These are phyloP conservation scores for Articulospora tetracladia DNA, from an alignment of 495 filamentous ascomycete species.

Conservation along the genomic window DNA sequence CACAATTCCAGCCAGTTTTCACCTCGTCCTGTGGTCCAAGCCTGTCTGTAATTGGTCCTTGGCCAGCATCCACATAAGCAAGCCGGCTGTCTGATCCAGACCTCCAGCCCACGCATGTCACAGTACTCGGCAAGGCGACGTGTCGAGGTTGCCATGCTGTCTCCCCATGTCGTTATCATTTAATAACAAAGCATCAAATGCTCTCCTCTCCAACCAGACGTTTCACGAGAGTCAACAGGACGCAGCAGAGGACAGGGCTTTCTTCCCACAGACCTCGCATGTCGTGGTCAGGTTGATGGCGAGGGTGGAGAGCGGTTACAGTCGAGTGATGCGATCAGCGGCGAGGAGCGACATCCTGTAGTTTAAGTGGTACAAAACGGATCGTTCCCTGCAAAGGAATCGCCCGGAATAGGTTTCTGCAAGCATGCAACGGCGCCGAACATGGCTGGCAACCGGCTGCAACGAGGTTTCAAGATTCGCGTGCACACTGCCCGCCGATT, in stretches of 20 bases:
- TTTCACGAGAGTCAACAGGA: slow-evolving; percentile 11
- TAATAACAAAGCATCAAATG: not conserved
- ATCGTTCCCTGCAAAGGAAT: slow-evolving; percentile 4
- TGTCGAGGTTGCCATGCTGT: not conserved
- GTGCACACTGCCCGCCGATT: not conserved
- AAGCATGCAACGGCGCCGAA: slow-evolving; percentile 13
- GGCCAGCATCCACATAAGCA: no score
- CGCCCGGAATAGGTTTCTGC: slow-evolving; percentile 13
- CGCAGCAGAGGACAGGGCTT: not conserved
- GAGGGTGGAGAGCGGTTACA: slow-evolving; percentile 12
- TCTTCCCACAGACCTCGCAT: not conserved
- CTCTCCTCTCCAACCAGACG: slow-evolving; percentile 5
- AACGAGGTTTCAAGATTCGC: slow-evolving; percentile 20
- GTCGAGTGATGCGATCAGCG: slow-evolving; percentile 10
- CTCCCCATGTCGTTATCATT: not conserved
- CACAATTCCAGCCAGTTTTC: no score
- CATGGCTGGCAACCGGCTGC: slow-evolving; percentile 19
- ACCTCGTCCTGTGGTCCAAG: no score
- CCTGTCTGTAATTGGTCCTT: no score
- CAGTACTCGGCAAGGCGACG: not conserved
- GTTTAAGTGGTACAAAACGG: not conserved
- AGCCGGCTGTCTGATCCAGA: not conserved
- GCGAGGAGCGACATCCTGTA: not conserved
- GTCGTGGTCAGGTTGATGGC: not conserved
- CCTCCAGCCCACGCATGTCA: no score